These are phyloP conservation scores for Ustilago xerochloae DNA, from an alignment of 1,284 basidiomycete species.

Conservation along the genomic window DNA sequence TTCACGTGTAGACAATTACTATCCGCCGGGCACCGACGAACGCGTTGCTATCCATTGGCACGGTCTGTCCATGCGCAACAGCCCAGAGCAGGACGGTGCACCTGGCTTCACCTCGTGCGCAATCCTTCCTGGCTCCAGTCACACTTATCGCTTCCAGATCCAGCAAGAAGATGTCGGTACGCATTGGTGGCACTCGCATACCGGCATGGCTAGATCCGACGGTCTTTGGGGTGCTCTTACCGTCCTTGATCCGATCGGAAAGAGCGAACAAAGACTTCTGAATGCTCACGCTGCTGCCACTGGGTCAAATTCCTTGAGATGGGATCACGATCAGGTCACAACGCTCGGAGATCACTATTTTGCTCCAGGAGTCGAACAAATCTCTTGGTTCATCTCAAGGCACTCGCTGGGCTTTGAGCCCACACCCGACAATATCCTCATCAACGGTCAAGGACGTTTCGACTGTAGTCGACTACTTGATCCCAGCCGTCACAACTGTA, in stretches of 20 bases:
- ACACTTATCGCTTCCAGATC: conserved; percentile 29
- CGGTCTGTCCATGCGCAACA: conserved; percentile 52
- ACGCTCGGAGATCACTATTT: conserved; percentile 46
- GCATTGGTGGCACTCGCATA: conserved; percentile 69
- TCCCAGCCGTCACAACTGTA: conserved; percentile 4
- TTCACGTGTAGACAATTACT: conserved; percentile 4
- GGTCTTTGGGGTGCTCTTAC: conserved; percentile 56
- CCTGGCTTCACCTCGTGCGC: conserved; percentile 57
- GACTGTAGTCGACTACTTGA: conserved; percentile 65
- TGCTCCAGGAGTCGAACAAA: conserved; percentile 13
- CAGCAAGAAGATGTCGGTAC: conserved; percentile 65
- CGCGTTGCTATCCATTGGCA: conserved; percentile 53
- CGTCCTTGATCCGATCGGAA: conserved; percentile 59
- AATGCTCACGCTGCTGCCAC: not conserved
- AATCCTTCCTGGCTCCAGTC: conserved; percentile 31
- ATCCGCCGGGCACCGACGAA: conserved; percentile 10
- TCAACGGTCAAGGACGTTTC: conserved; percentile 72
- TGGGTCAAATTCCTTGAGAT: conserved; percentile 6
- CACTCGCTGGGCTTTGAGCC: conserved; percentile 54
- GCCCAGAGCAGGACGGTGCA: conserved; percentile 42
- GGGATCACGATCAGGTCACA: conserved; percentile 49
- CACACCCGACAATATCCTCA: conserved; percentile 70
- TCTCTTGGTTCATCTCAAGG: conserved; percentile 27
- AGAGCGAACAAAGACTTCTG: not conserved
- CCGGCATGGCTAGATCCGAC: conserved; percentile 43